Base-by-base conservation (phyloP, 345 rosid genomes). In the Turritis glabra region DNA sequence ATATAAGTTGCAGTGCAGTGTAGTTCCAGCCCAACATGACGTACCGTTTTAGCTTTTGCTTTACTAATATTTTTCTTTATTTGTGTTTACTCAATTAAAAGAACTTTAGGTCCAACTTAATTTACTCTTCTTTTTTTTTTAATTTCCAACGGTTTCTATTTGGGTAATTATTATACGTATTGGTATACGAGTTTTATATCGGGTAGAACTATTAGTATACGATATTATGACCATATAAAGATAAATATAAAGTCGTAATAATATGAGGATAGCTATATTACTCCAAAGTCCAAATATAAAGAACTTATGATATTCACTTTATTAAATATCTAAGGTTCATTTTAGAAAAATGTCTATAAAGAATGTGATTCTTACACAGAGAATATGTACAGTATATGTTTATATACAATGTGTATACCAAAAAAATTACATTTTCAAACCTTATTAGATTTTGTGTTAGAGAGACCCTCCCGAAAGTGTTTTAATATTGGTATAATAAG, bases 11-110 rank as follows among this genome's bases (percentile, higher is more conserved):
- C 50, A 65, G 21, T 74, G 32, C 38, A 25, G 15, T 43, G 3
- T 32, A 43, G 64, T 58, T 73, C 64, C 29, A 44, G 27, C 55
- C 56, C 30, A 64, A 22, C 50, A 48, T 67, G 10, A 73, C 64
- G 51, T 46, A 56, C 72, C 29, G 30, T 29, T 56, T 29, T 57
- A 69, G 43, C 55, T 56, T 56, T 56, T 29, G 5, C 54, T 41
- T 51, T 29, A 41, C 22, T 9, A 3, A 6, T 37, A 0, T 38
- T 25, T 67, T 67, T 22, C 7, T 21, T 33, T 32, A 3, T 50
- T 32, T 32, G 17, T 47, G 8, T 56, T 54, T 50, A 58, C 32
- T 26, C 32, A 33, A 9, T 23, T 10, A 21, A 35, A 30, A 47
- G n/a, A 2, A 57, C 44, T 43, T 18, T 32, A 56, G 30, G 23